Conservation (phyloP, 306 rosid genomes). For the Cicer judaicum region DNA sequence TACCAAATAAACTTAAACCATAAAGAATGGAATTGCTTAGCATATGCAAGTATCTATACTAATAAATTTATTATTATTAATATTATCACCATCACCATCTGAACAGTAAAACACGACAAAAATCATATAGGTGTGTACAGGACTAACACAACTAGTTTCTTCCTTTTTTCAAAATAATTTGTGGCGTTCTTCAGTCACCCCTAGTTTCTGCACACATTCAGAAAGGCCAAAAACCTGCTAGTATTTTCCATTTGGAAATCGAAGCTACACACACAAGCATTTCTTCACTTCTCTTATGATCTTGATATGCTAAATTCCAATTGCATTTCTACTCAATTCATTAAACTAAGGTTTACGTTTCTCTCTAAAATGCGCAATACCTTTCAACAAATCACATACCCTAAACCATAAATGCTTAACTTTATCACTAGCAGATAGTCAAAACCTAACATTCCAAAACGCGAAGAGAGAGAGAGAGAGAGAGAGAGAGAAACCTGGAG, state of each 20-base stretch:
- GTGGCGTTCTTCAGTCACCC: not conserved
- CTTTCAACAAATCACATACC: constrained; percentile 24
- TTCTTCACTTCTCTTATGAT: not conserved
- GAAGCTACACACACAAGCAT: constrained; percentile 9
- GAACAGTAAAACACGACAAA: constrained; percentile 2
- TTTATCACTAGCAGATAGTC: not conserved
- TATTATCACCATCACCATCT: not conserved
- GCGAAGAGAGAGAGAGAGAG: constrained; percentile 4
- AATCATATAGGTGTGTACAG: not conserved
- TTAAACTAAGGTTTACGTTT: constrained; percentile 35
- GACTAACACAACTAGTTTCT: not conserved
- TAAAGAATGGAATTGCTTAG: not conserved
- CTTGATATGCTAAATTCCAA: not conserved
- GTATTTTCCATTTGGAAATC: constrained; percentile 12
- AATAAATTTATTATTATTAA: not conserved
- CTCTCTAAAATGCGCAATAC: constrained; percentile 10
- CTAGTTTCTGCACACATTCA: not conserved
- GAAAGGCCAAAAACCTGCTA: constrained; percentile 8
- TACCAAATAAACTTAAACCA: constrained; percentile 6
- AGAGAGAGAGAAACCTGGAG: constrained; percentile 43
- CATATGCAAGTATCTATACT: not conserved
- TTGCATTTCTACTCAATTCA: constrained; percentile 4
- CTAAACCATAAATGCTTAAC: constrained; percentile 26
- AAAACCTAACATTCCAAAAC: constrained; percentile 35
- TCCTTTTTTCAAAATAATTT: not conserved